A percentile compares a stretch with the other conserved stretches of the same genome.
phyloP scores from a whole-genome alignment of 2,329 filamentous ascomycete species.

The Penicillium frequentans region DNA sequence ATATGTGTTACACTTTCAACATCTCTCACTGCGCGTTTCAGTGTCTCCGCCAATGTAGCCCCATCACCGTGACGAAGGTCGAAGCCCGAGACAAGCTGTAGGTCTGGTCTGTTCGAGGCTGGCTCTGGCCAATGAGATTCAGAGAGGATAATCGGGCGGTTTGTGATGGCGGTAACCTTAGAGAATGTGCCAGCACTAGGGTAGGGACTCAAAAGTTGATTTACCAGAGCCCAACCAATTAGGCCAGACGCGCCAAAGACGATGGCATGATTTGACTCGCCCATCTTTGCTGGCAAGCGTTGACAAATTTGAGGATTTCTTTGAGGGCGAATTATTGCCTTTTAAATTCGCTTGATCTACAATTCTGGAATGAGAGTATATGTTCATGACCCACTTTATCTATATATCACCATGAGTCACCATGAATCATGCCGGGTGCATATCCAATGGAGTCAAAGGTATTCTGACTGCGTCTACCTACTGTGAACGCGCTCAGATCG shows the following conservation, averaged over 20 bases:
- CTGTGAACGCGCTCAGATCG: neutral
- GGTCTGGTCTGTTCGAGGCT: conserved; percentile 15
- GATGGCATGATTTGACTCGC: conserved; percentile 32
- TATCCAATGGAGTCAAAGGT: neutral
- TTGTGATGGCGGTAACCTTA: conserved; percentile 42
- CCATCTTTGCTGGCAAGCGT: neutral
- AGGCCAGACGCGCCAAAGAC: conserved; percentile 46
- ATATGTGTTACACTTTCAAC: conserved; percentile 42
- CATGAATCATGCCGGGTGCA: neutral
- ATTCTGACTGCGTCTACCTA: neutral
- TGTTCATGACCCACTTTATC: neutral
- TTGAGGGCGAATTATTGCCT: neutral
- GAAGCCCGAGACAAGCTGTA: conserved; percentile 35
- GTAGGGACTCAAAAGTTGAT: conserved; percentile 38
- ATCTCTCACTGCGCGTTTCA: conserved; percentile 36
- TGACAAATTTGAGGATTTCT: neutral
- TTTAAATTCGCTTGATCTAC: neutral
- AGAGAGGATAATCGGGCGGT: conserved; percentile 36
- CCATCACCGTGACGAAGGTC: conserved; percentile 14
- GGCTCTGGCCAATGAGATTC: conserved; percentile 35
- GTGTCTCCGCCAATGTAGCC: conserved; percentile 17
- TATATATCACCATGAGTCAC: neutral
- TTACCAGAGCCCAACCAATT: conserved; percentile 43
- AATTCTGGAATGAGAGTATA: neutral
- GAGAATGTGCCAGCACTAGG: conserved; percentile 33